Conservation (phyloP, 345 rosid species). For the Adansonia digitata region DNA sequence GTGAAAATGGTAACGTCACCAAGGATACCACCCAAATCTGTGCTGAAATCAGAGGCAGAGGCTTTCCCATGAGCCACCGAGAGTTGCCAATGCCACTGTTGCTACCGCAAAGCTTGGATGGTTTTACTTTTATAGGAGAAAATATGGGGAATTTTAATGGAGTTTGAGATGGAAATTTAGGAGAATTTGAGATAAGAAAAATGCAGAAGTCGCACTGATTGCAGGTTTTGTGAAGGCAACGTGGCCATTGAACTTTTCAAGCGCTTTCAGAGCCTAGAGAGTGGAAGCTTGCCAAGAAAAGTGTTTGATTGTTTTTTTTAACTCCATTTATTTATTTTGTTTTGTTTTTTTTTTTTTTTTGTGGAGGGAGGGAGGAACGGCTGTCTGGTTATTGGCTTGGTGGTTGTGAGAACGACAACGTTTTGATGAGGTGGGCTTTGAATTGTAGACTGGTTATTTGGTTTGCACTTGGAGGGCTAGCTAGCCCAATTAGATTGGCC, state of each 20-base stretch:
- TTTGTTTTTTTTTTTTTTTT: too few relatives aligned
- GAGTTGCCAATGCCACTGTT: background rate
- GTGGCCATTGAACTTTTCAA: conserved; percentile 22
- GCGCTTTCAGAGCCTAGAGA: background rate
- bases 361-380: background rate
- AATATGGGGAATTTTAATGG: conserved; percentile 8
- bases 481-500: background rate
- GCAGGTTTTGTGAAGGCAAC: conserved; percentile 21
- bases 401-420: background rate
- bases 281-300: background rate
- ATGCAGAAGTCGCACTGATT: conserved; percentile 14
- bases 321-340: background rate
- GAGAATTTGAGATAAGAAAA: conserved; percentile 12
- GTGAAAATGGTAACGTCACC: conserved; percentile 62
- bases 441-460: background rate
- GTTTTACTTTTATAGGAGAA: conserved; percentile 1
- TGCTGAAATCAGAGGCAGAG: conserved; percentile 28
- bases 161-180: conserved; percentile 5
- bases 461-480: background rate
- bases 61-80: conserved; percentile 33
- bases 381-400: background rate
- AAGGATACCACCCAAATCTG: conserved; percentile 38
- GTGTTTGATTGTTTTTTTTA: background rate
- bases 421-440: background rate
- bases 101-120: background rate